These are phyloP conservation scores for Avena insularis DNA, from an alignment of 176 grass and related monocot species.

Conservation along the genomic window DNA sequence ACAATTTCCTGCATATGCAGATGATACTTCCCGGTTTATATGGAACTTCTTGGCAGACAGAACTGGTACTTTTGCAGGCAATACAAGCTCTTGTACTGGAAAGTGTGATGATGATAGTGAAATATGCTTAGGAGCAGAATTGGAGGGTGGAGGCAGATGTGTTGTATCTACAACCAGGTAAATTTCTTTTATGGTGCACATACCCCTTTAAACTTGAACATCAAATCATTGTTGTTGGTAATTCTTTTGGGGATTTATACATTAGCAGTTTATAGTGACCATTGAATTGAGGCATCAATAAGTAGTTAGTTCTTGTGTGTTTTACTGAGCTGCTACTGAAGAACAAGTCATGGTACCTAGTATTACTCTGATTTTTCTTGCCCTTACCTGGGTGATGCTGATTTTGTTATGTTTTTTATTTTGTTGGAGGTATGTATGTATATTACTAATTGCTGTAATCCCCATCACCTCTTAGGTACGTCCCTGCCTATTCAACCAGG, in stretches of 20 bases:
- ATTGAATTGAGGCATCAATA: not conserved
- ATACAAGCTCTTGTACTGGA: slow-evolving; percentile 67
- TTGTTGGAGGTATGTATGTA: not conserved
- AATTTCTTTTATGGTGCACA: not conserved
- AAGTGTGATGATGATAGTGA: slow-evolving; percentile 63
- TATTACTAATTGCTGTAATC: slow-evolving; percentile 31
- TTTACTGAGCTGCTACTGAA: not conserved
- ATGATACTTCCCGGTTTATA: slow-evolving; percentile 91
- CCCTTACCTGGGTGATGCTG: not conserved
- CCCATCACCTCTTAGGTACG: slow-evolving; percentile 63
- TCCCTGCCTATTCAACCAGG: slow-evolving; percentile 90
- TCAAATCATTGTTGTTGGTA: not conserved
- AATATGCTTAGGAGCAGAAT: slow-evolving; percentile 74
- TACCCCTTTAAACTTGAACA: not conserved
- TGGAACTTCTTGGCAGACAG: slow-evolving; percentile 93
- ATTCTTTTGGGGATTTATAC: not conserved
- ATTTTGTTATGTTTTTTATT: not conserved
- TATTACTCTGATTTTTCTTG: not conserved
- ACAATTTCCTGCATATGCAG: slow-evolving; percentile 65
- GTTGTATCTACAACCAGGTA: slow-evolving; percentile 92
- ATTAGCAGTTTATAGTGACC: not conserved
- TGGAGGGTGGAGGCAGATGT: slow-evolving; percentile 79
- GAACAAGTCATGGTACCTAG: not conserved
- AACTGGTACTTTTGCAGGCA: slow-evolving; percentile 49
- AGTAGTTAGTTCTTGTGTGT: slow-evolving; percentile 22